Percentiles rank a stretch among this genome's conserved stretches.
Evolutionary conservation across 805 yeast genomes (phyloP).

Genomic region (Lipomyces orientalis): DNA sequence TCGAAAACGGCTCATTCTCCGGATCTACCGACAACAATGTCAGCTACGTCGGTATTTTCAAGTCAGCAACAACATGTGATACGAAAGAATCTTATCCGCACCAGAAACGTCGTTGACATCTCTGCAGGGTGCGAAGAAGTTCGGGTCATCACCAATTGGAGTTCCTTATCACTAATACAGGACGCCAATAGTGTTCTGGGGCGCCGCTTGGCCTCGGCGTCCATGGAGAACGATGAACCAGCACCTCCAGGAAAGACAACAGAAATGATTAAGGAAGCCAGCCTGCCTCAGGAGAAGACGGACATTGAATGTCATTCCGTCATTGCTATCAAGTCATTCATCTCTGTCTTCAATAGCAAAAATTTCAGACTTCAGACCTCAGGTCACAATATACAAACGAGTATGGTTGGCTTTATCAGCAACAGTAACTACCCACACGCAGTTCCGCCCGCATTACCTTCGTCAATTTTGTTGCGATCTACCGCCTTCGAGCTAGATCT

Average conservation of each 20-base stretch:
- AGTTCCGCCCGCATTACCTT: not conserved
- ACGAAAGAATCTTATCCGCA: not conserved
- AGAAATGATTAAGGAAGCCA: not conserved
- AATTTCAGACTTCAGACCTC: conserved; percentile 24
- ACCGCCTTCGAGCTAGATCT: conserved; percentile 28
- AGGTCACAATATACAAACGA: conserved; percentile 24
- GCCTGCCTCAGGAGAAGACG: not conserved
- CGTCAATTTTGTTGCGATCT: conserved; percentile 25
- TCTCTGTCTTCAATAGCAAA: conserved; percentile 16
- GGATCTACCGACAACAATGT: not conserved
- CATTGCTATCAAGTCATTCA: conserved; percentile 14
- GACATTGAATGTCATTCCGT: conserved; percentile 19
- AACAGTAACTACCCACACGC: not conserved
- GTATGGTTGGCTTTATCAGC: conserved; percentile 10
- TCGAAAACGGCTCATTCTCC: not conserved
- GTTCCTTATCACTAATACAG: conserved; percentile 15
- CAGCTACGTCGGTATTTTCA: not conserved
- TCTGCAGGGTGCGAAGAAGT: conserved; percentile 30
- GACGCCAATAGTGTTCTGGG: conserved; percentile 15
- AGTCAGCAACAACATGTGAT: not conserved
- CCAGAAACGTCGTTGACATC: not conserved
- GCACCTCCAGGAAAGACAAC: not conserved
- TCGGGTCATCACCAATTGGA: conserved; percentile 22
- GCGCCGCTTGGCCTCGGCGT: not conserved
- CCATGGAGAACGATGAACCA: not conserved